Conservation (phyloP, 2,329 filamentous ascomycete species). For the Xylariomycetidae sp. region DNA sequence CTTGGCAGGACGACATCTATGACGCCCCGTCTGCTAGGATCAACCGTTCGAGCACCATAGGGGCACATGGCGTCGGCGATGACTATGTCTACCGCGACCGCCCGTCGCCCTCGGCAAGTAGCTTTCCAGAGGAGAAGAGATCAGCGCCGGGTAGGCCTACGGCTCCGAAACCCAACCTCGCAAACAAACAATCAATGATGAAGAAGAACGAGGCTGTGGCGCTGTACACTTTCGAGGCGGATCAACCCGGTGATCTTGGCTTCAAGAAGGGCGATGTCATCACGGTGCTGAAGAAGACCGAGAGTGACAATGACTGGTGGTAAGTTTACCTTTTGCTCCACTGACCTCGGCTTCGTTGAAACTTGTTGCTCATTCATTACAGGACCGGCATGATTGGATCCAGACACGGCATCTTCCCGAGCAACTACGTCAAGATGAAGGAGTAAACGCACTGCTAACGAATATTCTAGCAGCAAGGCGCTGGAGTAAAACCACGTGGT, state of each 20-base stretch:
- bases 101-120: constrained; percentile 35
- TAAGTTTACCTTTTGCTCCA: constrained; percentile 34
- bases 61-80: constrained; percentile 34
- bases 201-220: constrained; percentile 80
- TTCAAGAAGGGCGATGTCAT: constrained; percentile 98
- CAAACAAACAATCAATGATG: constrained; percentile 47
- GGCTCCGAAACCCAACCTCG: constrained; percentile 84
- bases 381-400: constrained; percentile 86
- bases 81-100: constrained; percentile 38
- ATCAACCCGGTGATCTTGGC: constrained; percentile 83
- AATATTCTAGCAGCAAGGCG: not conserved
- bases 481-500: too few species aligned
- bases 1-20: constrained; percentile 73
- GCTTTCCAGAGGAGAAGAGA: constrained; percentile 38
- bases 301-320: constrained; percentile 95
- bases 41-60: constrained; percentile 47
- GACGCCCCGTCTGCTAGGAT: constrained; percentile 47
- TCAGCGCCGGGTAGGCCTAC: constrained; percentile 69
- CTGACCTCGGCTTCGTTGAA: not conserved
- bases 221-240: constrained; percentile 88
- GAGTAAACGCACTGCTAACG: constrained; percentile 10
- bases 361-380: constrained; percentile 1
- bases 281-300: constrained; percentile 88
- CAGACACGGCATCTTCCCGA: constrained; percentile 87
- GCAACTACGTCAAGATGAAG: constrained; percentile 67